Conservation (phyloP, 2,329 filamentous ascomycete genomes). For the Drechmeria coniospora region DNA sequence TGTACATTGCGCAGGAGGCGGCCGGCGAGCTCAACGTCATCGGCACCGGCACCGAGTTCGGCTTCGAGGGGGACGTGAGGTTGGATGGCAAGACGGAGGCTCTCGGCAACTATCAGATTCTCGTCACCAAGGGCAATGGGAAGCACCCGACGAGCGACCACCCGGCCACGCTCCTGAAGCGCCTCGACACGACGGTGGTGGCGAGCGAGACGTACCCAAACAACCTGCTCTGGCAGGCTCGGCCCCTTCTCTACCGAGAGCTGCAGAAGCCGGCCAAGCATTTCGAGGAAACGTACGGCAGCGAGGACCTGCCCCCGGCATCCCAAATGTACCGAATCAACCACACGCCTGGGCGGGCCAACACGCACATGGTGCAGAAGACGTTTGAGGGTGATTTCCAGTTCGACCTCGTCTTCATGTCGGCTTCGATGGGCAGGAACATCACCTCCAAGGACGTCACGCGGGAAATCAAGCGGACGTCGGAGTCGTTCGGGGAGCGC, state of each 20-base stretch:
- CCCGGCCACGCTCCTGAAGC: conserved; percentile 43
- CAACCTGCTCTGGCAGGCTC: conserved; percentile 70
- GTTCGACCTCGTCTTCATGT: conserved; percentile 86
- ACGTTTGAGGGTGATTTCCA: conserved; percentile 80
- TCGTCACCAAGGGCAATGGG: conserved; percentile 55
- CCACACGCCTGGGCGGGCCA: conserved; percentile 55
- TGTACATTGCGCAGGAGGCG: conserved; percentile 72
- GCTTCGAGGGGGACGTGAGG: conserved; percentile 45
- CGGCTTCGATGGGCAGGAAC: conserved; percentile 46
- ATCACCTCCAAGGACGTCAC: conserved; percentile 49
- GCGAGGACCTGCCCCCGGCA: conserved; percentile 62
- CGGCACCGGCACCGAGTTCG: conserved; percentile 32
- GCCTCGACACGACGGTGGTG: conserved; percentile 64
- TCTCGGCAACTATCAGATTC: conserved; percentile 67
- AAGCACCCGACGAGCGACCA: conserved; percentile 49
- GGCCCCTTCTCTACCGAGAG: conserved; percentile 43
- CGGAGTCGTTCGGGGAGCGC: conserved; percentile 54
- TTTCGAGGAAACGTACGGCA: conserved; percentile 31
- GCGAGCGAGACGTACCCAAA: conserved; percentile 51
- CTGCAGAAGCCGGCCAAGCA: conserved; percentile 34
- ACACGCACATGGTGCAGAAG: conserved; percentile 81
- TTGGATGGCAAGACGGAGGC: conserved; percentile 54
- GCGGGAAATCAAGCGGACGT: conserved; percentile 49
- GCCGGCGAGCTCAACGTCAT: conserved; percentile 46
- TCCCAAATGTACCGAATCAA: conserved; percentile 71